Evolutionary conservation across 257 asterid species (phyloP), one percentile per base, ranked within the genome.

Genomic region (Dorcoceras hygrometricum): DNA sequence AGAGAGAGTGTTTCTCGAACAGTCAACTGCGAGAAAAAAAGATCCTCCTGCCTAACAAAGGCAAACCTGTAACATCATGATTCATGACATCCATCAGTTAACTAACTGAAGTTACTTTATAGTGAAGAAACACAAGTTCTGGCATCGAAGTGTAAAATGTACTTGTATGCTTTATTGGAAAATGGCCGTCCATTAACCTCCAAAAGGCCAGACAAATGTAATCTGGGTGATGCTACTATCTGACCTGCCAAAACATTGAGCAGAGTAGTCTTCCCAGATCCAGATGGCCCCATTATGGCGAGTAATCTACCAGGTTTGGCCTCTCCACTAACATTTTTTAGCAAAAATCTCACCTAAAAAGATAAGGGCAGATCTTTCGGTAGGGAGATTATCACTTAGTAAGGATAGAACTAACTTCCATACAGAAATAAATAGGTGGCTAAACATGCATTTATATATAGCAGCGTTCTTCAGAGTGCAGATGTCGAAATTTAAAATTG

Each of bases 221-320:
- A 75, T 71, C 78, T 80, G n/a, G 95, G 86, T 6, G 96, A 90
- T 48, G 95, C 86, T 61, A 61, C 75, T 65, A 78, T 74, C 87
- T 93, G 99, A 79, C 97, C 95, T 4, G 96, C 95, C 77, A 93
- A 83, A 71, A 90, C 85, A 76, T 90, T 93, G 70, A 93, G 95
- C 84, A 93, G 76, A 66, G 99, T 93, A 57, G 99, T 93, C 83
- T 93, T 93, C 70, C 99, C 99, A 23, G 99, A 88, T 36, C 99
- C 99, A 39, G 99, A 93, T 64, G 99, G 99, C 55, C 99, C 99
- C 97, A 93, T 93, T 67, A 93, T 67, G 53, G 99, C 97, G 34
- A 93, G 95, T 77, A 93, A 81, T 71, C 95, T 76, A 75, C 99
- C 97, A 59, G 97, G 96, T 76, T 81, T 88, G 24, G 96, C 99